phyloP scores from a whole-genome alignment of 2,329 filamentous ascomycete species.

The Cadophora gregata region DNA sequence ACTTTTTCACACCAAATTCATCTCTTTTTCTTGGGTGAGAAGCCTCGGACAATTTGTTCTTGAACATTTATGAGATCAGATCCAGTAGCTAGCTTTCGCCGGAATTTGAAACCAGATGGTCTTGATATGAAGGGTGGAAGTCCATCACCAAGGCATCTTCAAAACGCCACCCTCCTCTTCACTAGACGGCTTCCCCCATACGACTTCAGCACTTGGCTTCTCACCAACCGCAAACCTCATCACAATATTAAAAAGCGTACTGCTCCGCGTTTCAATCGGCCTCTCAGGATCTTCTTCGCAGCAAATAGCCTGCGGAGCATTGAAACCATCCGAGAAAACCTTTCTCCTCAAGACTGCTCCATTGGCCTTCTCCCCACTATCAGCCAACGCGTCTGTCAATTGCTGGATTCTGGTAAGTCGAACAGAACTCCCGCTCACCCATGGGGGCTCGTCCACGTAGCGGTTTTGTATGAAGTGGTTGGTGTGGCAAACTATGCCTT shows the following conservation, averaged over 20 bases:
- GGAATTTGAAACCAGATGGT: too few relatives aligned
- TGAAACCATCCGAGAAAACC: conserved; percentile 47
- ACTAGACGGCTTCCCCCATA: conserved; percentile 34
- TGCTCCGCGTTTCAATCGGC: conserved; percentile 42
- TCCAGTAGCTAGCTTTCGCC: not conserved
- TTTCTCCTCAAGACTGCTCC: conserved; percentile 41
- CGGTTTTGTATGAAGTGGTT: conserved; percentile 44
- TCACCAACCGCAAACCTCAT: conserved; percentile 40
- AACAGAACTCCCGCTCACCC: conserved; percentile 45
- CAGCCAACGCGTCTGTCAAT: conserved; percentile 39
- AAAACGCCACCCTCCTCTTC: conserved; percentile 29
- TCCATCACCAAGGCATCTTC: conserved; percentile 30
- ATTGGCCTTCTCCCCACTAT: conserved; percentile 28
- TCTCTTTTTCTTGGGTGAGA: too few relatives aligned
- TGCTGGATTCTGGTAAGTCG: conserved; percentile 41
- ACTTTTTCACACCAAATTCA: not conserved
- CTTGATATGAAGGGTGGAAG: not conserved
- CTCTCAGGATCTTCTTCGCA: conserved; percentile 42
- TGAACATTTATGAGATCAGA: not conserved
- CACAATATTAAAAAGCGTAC: conserved; percentile 47
- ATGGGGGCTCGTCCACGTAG: conserved; percentile 44
- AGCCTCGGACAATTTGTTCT: too few relatives aligned
- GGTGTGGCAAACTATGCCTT: conserved; percentile 40
- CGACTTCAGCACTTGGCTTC: conserved; percentile 44
- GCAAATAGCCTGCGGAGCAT: conserved; percentile 47